phyloP scores from a whole-genome alignment of 2,329 filamentous ascomycete species.

The Fusarium pilosicola region DNA sequence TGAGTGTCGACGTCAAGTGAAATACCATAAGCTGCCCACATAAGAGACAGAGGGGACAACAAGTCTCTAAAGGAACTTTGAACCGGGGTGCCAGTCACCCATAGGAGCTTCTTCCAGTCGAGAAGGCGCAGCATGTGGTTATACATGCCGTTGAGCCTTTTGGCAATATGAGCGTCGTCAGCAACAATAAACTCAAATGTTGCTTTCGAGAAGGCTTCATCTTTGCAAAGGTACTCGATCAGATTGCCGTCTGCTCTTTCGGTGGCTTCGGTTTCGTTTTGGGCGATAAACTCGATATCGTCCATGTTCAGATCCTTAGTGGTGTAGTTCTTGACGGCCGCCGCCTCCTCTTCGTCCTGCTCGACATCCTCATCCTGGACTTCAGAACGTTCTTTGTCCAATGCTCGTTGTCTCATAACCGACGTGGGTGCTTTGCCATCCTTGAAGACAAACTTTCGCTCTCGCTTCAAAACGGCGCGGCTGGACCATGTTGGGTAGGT shows the following conservation, averaged over 20 bases:
- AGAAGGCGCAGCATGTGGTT: neutral
- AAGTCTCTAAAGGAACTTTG: neutral
- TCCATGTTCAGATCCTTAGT: fast-evolving
- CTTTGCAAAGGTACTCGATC: neutral
- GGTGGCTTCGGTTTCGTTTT: neutral
- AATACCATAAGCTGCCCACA: neutral
- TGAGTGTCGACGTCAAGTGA: neutral
- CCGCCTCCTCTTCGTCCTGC: neutral
- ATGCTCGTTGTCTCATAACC: neutral
- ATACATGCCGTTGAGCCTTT: neutral
- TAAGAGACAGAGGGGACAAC: neutral
- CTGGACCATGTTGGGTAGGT: neutral
- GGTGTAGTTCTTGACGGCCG: neutral
- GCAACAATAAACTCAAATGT: neutral
- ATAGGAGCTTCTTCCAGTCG: fast-evolving
- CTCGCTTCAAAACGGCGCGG: neutral
- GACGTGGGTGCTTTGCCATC: neutral
- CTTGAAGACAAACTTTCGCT: neutral
- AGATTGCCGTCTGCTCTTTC: neutral
- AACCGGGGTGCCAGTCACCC: neutral
- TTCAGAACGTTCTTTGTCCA: neutral
- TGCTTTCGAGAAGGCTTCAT: neutral
- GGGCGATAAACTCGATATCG: neutral
- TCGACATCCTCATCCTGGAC: neutral
- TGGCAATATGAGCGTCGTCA: neutral